Base-by-base conservation (phyloP, 2,329 filamentous ascomycete genomes). In the Colletotrichum gigasporum region DNA sequence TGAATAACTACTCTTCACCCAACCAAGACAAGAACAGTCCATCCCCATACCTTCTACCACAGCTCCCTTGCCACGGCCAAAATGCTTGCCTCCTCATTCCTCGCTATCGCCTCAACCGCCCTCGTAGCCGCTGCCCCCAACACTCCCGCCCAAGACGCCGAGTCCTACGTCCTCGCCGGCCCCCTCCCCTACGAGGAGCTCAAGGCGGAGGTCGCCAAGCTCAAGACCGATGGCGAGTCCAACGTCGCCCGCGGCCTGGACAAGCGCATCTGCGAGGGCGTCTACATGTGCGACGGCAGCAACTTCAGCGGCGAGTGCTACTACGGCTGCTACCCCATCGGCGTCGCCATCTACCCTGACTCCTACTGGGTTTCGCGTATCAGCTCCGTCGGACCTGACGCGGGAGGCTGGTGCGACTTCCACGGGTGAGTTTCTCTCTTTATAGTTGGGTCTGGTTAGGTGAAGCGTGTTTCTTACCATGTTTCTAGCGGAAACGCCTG, bases 311-410 rank as follows among this genome's bases (percentile, higher is more conserved):
- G 52, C 18, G 26, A 32, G 9, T 55, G 52, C 18, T 55, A 45
- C 28, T 55, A 55, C 1, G 52, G 37, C 1, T 55, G 52, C 52
- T 55, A 55, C 28, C 52, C 52, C 14, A 34, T 55, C 14, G 34
- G 52, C 28, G 26, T 34, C 5, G 37, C 24, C 14, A 55, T 55
- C 18, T 55, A 55, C 39, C 52, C 52, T 0, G 52, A 55, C 18
- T 55, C 52, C 2, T 55, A 55, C 18, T 55, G 39, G 52, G 52
- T 45, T 14, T 44, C 37, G 4, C 39, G 52, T 55, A 55, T 55
- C 0, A 55, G 37, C n/a, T 45, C 52, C 7, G 52, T 45, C 0
- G 52, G 52, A 1, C 52, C 52, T 0, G 52, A 55, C 0, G 14
- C 2, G 0, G 52, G 52, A 0, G 52, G 39, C 0, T 34, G 26